Percentiles rank a stretch among this genome's conserved stretches.
Evolutionary conservation across 129 eudicot genomes (phyloP).

Genomic region (carrot (Daucus carota)): DH1_v3.0 NC_030385.2:33820501-33821000

Average conservation of each 20-base stretch:
- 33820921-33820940: conserved; percentile 3
- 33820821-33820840: conserved; percentile 8
- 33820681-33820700: conserved; percentile 39
- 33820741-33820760: neutral
- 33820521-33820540: conserved; percentile 10
- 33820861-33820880: conserved; percentile 3
- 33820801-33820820: conserved; percentile 1
- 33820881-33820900: neutral
- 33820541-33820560: conserved; percentile 43
- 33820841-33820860: neutral
- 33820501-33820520: conserved; percentile 12
- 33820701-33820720: conserved; percentile 34
- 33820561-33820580: conserved; percentile 43
- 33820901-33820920: conserved; percentile 2
- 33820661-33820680: conserved; percentile 36
- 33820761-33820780: conserved; percentile 13
- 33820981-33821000: neutral
- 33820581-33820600: conserved; percentile 53
- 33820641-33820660: conserved; percentile 22
- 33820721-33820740: neutral
- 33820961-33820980: neutral
- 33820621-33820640: conserved; percentile 19
- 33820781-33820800: conserved; percentile 20
- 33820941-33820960: neutral
- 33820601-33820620: conserved; percentile 21